Evolutionary conservation across 2,329 filamentous ascomycete species (phyloP), one percentile per base, ranked within the genome.

Genomic region (Lanzia echinophila): DNA sequence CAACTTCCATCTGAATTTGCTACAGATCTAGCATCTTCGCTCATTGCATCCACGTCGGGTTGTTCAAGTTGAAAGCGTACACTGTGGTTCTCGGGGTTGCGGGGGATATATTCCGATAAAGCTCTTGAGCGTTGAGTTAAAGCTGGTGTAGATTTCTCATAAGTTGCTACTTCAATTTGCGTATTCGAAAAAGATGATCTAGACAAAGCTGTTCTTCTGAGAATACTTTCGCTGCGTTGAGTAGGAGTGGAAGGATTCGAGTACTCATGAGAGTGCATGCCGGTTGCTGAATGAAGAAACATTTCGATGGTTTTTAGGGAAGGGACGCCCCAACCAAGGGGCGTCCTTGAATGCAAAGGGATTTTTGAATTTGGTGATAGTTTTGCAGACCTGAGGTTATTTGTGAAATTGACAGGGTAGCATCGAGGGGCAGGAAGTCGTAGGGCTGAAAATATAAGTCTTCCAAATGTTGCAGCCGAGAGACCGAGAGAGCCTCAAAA

Each of bases 41-140:
- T 67, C 63, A 65, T 67, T 28, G 55, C 58, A 39, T 67, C 66
- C 42, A 56, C 19, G 28, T 63, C 61, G 10, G 58, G 56, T 49
- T 67, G 62, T 50, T 64, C 57, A 33, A 68, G 62, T 50, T 64
- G 57, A 31, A 68, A 68, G 15, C 60, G 61, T 10, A 67, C 66
- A 7, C 56, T 41, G 38, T 54, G 46, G 28, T 41, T 58, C 45
- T 65, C 62, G 48, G 34, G 58, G 17, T 36, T 54, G 24, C 55
- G 58, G 12, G 58, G 57, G 54, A 53, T 58, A 32, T 59, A 47
- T 46, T 62, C 63, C n/a, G 65, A 65, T 48, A 63, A 54, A 32
- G 63, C 59, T 60, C 65, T 64, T 17, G 50, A 53, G 50, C 36
- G 36, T 19, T 41, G 36, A 24, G 55, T 42, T 46, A 59, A 51